A percentile compares a stretch with the other conserved stretches of the same genome.
Evolutionary conservation across 306 rosid species (phyloP).

Genomic region (Vicia sativa): DNA sequence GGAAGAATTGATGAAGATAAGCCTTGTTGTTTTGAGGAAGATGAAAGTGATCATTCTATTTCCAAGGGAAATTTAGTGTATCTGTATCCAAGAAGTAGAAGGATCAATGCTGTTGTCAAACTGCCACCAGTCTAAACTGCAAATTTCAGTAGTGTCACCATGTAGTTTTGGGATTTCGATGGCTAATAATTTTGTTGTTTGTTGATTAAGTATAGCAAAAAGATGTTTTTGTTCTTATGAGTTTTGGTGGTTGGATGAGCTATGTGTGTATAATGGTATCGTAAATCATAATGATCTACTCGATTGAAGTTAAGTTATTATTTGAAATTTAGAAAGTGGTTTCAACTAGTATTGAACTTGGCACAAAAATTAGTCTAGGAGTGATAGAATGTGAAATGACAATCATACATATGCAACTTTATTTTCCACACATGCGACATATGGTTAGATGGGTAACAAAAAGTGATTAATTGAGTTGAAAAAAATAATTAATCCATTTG

Average conservation of each 20-base stretch:
- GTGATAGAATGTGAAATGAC: too few species aligned
- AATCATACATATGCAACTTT: too few species aligned
- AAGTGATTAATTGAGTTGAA: too few species aligned
- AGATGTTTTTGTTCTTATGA: not conserved
- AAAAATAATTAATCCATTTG: too few species aligned
- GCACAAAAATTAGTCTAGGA: too few species aligned
- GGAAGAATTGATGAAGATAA: constrained; percentile 60
- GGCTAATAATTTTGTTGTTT: not conserved
- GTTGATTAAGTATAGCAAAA: not conserved
- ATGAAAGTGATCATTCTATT: constrained; percentile 20
- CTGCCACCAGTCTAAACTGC: not conserved
- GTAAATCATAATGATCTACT: not conserved
- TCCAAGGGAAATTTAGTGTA: constrained; percentile 22
- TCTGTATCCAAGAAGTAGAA: constrained; percentile 42
- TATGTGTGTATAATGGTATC: not conserved
- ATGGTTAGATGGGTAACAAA: too few species aligned
- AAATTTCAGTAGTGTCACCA: not conserved
- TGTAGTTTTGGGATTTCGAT: not conserved
- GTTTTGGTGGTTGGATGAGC: not conserved
- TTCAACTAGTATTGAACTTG: not conserved
- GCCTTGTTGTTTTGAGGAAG: constrained; percentile 54
- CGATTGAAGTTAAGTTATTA: not conserved
- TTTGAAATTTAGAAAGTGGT: not conserved
- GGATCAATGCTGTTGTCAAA: constrained; percentile 1
- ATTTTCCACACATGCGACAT: too few species aligned